Conservation (phyloP, 202 grass and related monocot species). For the Carex arenaria region DNA sequence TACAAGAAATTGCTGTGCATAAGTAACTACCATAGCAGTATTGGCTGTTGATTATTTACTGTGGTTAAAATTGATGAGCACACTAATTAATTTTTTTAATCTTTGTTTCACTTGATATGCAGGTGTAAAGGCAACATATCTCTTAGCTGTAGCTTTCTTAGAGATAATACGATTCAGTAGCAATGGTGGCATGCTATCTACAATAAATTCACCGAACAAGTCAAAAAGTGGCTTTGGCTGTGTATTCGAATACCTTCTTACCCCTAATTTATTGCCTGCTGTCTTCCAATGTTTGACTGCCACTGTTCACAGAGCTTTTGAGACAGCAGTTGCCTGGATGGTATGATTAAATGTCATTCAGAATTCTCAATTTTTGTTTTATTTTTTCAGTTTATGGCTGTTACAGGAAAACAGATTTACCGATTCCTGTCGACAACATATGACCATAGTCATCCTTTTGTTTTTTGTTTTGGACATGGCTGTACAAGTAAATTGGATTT, state of each 20-base stretch:
- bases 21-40: slow-evolving; percentile 23
- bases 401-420: slow-evolving; percentile 23
- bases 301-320: slow-evolving; percentile 86
- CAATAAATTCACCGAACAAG: slow-evolving; percentile 54
- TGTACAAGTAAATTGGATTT: neutral
- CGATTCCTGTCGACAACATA: neutral
- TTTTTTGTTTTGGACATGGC: neutral
- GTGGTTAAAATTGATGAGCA: slow-evolving; percentile 24
- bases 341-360: neutral
- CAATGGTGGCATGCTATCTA: slow-evolving; percentile 69
- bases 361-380: neutral
- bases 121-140: slow-evolving; percentile 98
- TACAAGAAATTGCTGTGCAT: slow-evolving; percentile 69
- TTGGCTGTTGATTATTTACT: neutral
- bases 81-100: slow-evolving; percentile 27
- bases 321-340: slow-evolving; percentile 41
- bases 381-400: slow-evolving; percentile 45
- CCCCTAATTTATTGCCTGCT: slow-evolving; percentile 82
- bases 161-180: slow-evolving; percentile 96
- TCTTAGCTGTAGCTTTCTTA: slow-evolving; percentile 91
- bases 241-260: slow-evolving; percentile 97
- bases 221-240: slow-evolving; percentile 89
- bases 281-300: slow-evolving; percentile 92
- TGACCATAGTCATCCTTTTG: neutral
- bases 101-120: slow-evolving; percentile 31